These are phyloP conservation scores for Cucurbita maxima DNA, from an alignment of 306 rosid genomes.

Conservation along the genomic window DNA sequence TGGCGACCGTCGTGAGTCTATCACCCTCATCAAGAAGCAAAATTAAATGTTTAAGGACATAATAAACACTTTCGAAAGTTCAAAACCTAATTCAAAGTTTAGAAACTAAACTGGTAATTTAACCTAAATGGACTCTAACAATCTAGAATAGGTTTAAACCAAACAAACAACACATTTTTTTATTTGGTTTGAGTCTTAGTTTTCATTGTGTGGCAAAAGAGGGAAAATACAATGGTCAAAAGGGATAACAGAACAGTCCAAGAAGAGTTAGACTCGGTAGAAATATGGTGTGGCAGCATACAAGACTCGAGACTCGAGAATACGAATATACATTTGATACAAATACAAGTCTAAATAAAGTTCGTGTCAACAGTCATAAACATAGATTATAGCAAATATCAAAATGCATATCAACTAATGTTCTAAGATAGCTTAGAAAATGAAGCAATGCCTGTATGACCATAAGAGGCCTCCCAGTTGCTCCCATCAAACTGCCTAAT, in stretches of 20 bases:
- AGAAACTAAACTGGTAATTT: too few relatives aligned
- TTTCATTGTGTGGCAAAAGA: neutral
- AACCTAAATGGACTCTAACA: too few relatives aligned
- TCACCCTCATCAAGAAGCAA: too few relatives aligned
- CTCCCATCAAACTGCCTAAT: constrained; percentile 45
- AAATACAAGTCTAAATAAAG: neutral
- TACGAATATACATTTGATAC: neutral
- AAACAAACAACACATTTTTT: neutral
- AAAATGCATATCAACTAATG: neutral
- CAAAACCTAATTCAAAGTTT: too few relatives aligned
- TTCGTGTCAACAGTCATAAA: neutral
- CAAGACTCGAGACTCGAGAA: neutral
- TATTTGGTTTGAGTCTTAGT: neutral
- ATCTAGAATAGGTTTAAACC: neutral
- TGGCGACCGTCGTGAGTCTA: too few relatives aligned
- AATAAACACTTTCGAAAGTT: too few relatives aligned
- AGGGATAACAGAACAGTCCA: neutral
- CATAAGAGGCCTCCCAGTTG: constrained; percentile 43
- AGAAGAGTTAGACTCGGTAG: neutral
- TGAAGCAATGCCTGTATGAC: constrained; percentile 24
- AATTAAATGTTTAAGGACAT: too few relatives aligned
- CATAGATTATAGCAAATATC: neutral
- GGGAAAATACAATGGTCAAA: neutral
- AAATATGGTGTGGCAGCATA: neutral
- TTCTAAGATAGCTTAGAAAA: constrained; percentile 24